Evolutionary conservation across 768 basidiomycete genomes (phyloP), one percentile per base, ranked within the genome.

Genomic region (Rhodotorula paludigena): DNA sequence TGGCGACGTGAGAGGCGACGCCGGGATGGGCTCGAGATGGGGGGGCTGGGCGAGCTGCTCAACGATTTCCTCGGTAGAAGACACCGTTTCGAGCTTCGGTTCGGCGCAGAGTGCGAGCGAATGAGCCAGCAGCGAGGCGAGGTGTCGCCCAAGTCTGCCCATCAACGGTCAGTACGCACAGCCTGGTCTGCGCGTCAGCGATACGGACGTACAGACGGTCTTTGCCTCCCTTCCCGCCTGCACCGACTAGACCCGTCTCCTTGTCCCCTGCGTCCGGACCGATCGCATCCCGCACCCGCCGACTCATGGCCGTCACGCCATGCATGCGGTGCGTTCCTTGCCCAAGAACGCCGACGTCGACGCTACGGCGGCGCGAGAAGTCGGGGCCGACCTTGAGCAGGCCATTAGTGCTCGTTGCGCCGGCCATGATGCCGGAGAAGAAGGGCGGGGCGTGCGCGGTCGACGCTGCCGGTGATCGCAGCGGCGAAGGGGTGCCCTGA

Each of bases 321-420:
- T 58, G 60, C 51, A 45, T 28, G 33, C 78, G 60, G 53, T 76
- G 73, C 54, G 89, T 84, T 1, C 91, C 90, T 56, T 91, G 86
- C 64, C 87, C 85, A 65, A 97, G 83, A 39, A 92, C 92, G 20
- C 92, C 92, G 49, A 90, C 83, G 78, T 97, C 92, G 63, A 92
- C 90, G 76, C 89, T 92, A 54, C 89, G 81, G 60, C 92, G 65
- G 25, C 79, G 47, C 0, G 63, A 63, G 36, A 68, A 68, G 45
- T 67, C 70, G 41, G 64, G 59, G 12, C 52, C 30, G 25, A 44
- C 56, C 38, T 47, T 28, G 8, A 64, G 42, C 5, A 65, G 51
- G 30, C 60, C 44, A 14, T 16, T 60, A 33, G 54, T 45, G 15
- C 28, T 49, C 11, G 32, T 30, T 3, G 28, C 42, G 9, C 8